These are phyloP conservation scores for Arthrinium puccinioides DNA, from an alignment of 2,329 filamentous ascomycete species.

Conservation along the genomic window DNA sequence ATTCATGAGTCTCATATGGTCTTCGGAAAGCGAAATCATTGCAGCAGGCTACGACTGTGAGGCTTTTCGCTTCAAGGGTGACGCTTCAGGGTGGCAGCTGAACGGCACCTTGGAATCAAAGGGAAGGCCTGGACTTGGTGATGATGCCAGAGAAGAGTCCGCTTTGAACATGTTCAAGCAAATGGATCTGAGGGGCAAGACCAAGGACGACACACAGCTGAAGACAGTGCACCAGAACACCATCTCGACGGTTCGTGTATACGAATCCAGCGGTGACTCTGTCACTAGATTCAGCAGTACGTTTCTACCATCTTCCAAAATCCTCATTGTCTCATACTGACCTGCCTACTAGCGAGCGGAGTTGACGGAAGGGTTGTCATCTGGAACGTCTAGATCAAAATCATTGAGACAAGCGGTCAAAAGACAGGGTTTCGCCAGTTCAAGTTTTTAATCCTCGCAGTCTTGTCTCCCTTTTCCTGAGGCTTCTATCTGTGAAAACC, in stretches of 20 bases:
- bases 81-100: slow-evolving; percentile 74
- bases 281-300: slow-evolving; percentile 83
- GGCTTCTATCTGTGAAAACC: too few relatives aligned
- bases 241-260: slow-evolving; percentile 75
- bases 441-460: too few relatives aligned
- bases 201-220: slow-evolving; percentile 85
- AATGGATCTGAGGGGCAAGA: slow-evolving; percentile 96
- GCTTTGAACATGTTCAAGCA: slow-evolving; percentile 97
- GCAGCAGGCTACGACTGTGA: slow-evolving; percentile 89
- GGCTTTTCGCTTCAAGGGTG: slow-evolving; percentile 81
- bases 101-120: slow-evolving; percentile 75
- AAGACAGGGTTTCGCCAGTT: too few relatives aligned
- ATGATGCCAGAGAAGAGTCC: slow-evolving; percentile 72
- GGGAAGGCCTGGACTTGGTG: slow-evolving; percentile 51
- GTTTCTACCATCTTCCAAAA: slow-evolving; percentile 26
- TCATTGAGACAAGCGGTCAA: too few relatives aligned
- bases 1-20: slow-evolving; percentile 92
- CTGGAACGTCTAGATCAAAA: slow-evolving; percentile 53
- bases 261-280: slow-evolving; percentile 55
- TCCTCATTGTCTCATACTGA: slow-evolving; percentile 17
- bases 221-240: slow-evolving; percentile 97
- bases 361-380: slow-evolving; percentile 78
- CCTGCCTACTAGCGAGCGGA: slow-evolving; percentile 55
- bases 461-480: too few relatives aligned
- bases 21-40: slow-evolving; percentile 83